Conservation (phyloP, 169 alveolate genomes). For the Plasmodium malariae region DNA sequence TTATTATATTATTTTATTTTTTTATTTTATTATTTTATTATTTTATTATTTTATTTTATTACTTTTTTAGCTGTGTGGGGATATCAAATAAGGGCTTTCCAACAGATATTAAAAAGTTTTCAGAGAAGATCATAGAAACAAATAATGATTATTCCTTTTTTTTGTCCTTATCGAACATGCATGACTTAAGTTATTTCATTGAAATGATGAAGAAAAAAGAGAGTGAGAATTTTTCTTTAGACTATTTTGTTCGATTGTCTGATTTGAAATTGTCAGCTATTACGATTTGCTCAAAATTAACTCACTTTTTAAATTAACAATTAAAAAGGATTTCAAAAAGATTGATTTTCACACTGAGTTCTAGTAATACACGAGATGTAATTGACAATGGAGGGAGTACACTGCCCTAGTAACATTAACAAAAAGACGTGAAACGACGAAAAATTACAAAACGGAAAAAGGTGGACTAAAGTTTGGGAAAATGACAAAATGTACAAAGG, state of each 20-base stretch:
- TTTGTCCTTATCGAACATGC: constrained; percentile 30
- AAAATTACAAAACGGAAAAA: too few relatives aligned
- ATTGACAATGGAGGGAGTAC: too few relatives aligned
- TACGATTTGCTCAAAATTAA: constrained; percentile 27
- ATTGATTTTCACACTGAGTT: too few relatives aligned
- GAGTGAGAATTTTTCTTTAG: constrained; percentile 14
- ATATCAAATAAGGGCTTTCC: constrained; percentile 68
- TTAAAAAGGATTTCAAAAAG: too few relatives aligned
- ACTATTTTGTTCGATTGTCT: constrained; percentile 31
- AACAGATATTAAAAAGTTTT: constrained; percentile 51
- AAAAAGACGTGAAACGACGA: too few relatives aligned
- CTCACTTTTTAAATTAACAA: constrained; percentile 45
- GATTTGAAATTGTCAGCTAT: constrained; percentile 33
- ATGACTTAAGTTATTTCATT: constrained; percentile 35
- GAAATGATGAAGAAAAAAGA: constrained; percentile 17
- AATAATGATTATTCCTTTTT: constrained; percentile 41
- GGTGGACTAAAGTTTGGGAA: too few relatives aligned
- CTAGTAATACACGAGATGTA: too few relatives aligned
- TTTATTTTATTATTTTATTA: not conserved
- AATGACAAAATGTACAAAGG: too few relatives aligned
- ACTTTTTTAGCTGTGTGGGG: constrained; percentile 41
- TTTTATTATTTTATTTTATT: not conserved
- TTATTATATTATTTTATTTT: not conserved
- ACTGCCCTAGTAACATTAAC: too few relatives aligned
- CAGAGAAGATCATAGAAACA: constrained; percentile 39